These are phyloP conservation scores for Saccharomycopsis babjevae DNA, from an alignment of 805 yeast genomes.

Conservation along the genomic window DNA sequence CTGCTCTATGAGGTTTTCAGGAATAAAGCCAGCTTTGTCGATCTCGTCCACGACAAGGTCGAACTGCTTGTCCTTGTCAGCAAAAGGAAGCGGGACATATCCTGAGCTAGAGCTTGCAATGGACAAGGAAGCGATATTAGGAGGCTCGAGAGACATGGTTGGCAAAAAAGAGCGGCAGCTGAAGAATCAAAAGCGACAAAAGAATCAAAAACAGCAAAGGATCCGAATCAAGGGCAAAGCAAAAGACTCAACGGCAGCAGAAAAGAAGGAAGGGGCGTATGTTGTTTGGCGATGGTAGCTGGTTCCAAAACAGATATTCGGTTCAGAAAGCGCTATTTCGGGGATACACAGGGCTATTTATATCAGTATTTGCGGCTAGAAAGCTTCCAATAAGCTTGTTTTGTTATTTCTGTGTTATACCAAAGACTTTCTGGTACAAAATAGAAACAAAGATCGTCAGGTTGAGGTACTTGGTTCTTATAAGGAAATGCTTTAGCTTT, in stretches of 20 bases:
- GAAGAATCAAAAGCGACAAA: not conserved
- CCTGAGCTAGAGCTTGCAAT: constrained; percentile 33
- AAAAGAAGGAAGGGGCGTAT: too few species aligned
- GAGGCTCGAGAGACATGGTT: constrained; percentile 3
- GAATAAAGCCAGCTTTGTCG: constrained; percentile 80
- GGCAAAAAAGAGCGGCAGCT: not conserved
- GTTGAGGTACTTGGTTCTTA: not conserved
- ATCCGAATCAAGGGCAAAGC: too few species aligned
- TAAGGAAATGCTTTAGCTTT: not conserved
- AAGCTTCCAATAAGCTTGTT: too few species aligned
- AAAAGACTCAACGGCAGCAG: too few species aligned
- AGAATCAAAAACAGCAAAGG: not conserved
- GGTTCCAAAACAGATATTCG: too few species aligned
- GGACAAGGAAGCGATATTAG: constrained; percentile 16
- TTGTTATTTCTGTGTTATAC: too few species aligned
- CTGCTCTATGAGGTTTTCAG: constrained; percentile 71
- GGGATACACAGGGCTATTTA: too few species aligned
- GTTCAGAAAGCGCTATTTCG: too few species aligned
- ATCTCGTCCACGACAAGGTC: constrained; percentile 72
- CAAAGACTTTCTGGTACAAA: too few species aligned
- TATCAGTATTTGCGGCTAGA: too few species aligned
- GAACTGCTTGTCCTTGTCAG: constrained; percentile 72
- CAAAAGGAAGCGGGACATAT: constrained; percentile 65
- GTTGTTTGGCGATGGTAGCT: too few species aligned
- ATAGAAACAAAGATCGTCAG: too few species aligned